Percentiles rank a stretch among this genome's conserved stretches.
phyloP scores from a whole-genome alignment of 2,329 filamentous ascomycete genomes.

The Emericellopsis atlantica region DNA sequence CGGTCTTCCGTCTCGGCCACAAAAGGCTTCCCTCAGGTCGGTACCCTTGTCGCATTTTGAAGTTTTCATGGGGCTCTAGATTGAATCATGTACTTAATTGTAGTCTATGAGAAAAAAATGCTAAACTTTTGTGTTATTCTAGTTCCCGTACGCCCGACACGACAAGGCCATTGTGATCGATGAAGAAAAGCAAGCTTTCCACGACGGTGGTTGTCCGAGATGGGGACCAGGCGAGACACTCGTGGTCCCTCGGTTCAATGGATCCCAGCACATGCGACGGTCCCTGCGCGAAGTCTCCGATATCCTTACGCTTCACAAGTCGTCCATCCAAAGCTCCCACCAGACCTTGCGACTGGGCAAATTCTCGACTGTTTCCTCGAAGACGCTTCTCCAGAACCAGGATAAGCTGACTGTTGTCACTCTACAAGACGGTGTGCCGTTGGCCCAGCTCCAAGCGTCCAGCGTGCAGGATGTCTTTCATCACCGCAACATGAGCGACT shows the following conservation, averaged over 20 bases:
- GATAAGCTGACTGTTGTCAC: conserved; percentile 41
- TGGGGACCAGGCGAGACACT: conserved; percentile 69
- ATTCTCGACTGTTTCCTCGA: conserved; percentile 46
- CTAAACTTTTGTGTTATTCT: conserved; percentile 33
- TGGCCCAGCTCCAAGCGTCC: conserved; percentile 30
- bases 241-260: conserved; percentile 36
- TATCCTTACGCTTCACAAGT: conserved; percentile 19
- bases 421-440: conserved; percentile 45
- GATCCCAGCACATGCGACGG: conserved; percentile 20
- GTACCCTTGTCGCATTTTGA: conserved; percentile 38
- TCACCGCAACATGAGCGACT: conserved; percentile 24
- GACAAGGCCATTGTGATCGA: conserved; percentile 56
- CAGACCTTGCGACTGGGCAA: conserved; percentile 54
- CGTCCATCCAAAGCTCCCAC: conserved; percentile 46
- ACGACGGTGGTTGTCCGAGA: conserved; percentile 61
- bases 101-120: conserved; percentile 17
- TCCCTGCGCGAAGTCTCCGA: conserved; percentile 11
- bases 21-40: conserved; percentile 78
- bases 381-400: conserved; percentile 41
- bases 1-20: conserved; percentile 33
- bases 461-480: conserved; percentile 26
- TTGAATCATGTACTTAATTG: conserved; percentile 16
- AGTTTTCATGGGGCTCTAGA: conserved; percentile 4
- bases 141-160: conserved; percentile 83
- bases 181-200: conserved; percentile 53